Conservation (phyloP, 1,284 basidiomycete genomes). For the Testicularia cyperi region DNA sequence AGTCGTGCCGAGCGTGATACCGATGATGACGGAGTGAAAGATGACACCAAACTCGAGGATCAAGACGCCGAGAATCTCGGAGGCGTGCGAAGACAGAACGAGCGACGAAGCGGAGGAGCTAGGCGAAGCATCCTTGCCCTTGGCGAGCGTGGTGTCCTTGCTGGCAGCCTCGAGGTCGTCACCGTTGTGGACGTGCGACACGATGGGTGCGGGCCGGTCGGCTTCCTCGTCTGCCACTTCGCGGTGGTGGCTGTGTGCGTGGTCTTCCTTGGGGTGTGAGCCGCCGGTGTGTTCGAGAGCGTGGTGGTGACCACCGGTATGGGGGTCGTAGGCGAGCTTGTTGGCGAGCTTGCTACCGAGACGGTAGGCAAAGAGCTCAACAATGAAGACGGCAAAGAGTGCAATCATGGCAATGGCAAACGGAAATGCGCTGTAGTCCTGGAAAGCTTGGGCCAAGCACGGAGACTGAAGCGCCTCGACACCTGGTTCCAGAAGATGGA, state of each 20-base stretch:
- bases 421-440: slow-evolving; percentile 42
- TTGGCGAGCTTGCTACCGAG: slow-evolving; percentile 39
- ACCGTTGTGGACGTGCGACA: not conserved
- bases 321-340: slow-evolving; percentile 54
- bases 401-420: slow-evolving; percentile 56
- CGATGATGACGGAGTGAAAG: slow-evolving; percentile 81
- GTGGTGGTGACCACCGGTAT: slow-evolving; percentile 53
- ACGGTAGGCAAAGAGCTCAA: slow-evolving; percentile 56
- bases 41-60: slow-evolving; percentile 90
- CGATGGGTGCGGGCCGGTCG: too few relatives aligned
- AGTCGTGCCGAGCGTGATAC: slow-evolving; percentile 86
- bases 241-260: not conserved
- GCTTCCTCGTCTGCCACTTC: too few relatives aligned
- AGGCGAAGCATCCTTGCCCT: slow-evolving; percentile 8
- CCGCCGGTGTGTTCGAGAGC: slow-evolving; percentile 43
- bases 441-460: slow-evolving; percentile 49
- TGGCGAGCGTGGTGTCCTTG: slow-evolving; percentile 3
- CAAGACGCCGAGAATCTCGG: slow-evolving; percentile 80
- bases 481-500: slow-evolving; percentile 60
- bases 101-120: slow-evolving; percentile 6
- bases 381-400: slow-evolving; percentile 51
- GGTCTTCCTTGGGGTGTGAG: not conserved
- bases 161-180: too few relatives aligned
- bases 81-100: slow-evolving; percentile 54
- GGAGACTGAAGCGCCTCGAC: slow-evolving; percentile 45